Evolutionary conservation across 1,139 yeast species (phyloP).

Genomic region (Debaryomycetaceae sp.): DNA sequence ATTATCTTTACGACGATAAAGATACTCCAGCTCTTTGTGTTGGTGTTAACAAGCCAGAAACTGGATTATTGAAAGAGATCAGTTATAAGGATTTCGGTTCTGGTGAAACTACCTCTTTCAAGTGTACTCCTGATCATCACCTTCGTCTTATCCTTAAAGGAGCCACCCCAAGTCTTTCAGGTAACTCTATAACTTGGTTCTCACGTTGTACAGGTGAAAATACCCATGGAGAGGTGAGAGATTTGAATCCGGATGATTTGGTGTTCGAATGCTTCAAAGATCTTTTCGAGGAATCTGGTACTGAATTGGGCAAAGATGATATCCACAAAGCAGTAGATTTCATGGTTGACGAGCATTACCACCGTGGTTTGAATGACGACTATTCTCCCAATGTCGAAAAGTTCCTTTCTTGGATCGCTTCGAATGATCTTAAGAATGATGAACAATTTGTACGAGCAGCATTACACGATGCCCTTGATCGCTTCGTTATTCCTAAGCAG

Average conservation of each 20-base stretch:
- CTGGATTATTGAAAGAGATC: conserved; percentile 1
- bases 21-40: neutral
- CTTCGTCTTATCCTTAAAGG: neutral
- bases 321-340: conserved; percentile 1
- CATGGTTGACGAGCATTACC: conserved; percentile 1
- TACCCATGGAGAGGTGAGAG: neutral
- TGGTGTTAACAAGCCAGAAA: neutral
- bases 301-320: neutral
- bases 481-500: neutral
- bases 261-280: neutral
- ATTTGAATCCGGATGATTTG: neutral
- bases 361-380: conserved; percentile 1
- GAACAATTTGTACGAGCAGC: conserved; percentile 1
- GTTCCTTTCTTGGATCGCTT: neutral
- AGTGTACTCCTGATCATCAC: conserved; percentile 2
- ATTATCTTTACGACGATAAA: neutral
- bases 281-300: neutral
- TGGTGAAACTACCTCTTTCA: neutral
- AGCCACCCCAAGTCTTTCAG: neutral
- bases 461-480: neutral
- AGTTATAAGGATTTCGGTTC: conserved; percentile 1
- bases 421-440: neutral
- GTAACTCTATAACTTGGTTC: neutral
- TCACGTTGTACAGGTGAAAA: neutral
- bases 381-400: neutral